phyloP scores from a whole-genome alignment of 257 asterid genomes.

The Salvia miltiorrhiza region DNA sequence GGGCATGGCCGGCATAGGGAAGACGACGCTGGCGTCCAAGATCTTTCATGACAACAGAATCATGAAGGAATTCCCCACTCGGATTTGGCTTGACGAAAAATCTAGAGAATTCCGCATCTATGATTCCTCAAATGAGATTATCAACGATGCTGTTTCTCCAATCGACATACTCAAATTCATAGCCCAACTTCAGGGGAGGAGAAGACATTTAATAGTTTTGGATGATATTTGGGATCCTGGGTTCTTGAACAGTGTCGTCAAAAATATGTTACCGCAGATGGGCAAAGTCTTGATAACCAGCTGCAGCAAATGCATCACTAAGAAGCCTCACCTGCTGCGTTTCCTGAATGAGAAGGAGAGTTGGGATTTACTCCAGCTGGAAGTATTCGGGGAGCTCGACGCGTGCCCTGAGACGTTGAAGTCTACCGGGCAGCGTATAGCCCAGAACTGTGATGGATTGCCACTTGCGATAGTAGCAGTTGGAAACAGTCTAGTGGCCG shows the following conservation, averaged over 20 bases:
- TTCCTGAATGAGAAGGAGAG: background rate
- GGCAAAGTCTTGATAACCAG: background rate
- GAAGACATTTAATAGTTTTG: too few relatives aligned
- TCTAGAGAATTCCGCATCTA: background rate
- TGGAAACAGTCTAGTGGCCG: background rate
- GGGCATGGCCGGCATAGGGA: background rate
- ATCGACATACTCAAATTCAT: background rate
- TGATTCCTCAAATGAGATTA: background rate
- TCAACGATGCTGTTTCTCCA: background rate
- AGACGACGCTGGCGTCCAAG: background rate
- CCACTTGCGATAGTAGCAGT: background rate
- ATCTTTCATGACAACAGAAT: background rate
- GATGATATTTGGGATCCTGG: too few relatives aligned
- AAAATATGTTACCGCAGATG: too few relatives aligned
- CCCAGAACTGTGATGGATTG: background rate
- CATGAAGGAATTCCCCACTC: background rate
- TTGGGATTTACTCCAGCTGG: background rate
- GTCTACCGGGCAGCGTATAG: background rate
- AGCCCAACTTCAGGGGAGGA: too few relatives aligned
- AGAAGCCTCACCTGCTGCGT: background rate
- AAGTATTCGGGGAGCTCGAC: background rate
- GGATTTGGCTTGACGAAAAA: background rate
- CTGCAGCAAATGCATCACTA: background rate
- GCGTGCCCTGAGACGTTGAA: background rate
- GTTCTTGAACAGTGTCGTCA: too few relatives aligned